Evolutionary conservation across 768 basidiomycete species (phyloP), one percentile per base, ranked within the genome.

Genomic region (Cantharellus cinnabarinus): DNA sequence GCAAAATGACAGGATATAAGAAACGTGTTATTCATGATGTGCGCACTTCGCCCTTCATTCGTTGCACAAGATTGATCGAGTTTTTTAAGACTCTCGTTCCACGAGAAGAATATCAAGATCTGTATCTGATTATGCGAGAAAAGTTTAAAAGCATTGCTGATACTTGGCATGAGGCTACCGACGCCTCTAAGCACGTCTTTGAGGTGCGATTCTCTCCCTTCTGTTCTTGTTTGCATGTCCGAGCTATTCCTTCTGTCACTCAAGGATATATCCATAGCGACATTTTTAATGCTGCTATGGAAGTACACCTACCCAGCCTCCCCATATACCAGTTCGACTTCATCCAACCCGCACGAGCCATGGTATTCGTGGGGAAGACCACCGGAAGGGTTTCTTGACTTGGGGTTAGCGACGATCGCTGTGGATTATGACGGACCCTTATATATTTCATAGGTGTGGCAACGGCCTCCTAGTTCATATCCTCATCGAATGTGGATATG

Each of bases 391-490:
- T 98, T 95, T 64, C 67, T 93, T 44, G 94, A 98, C 67, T 74
- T 95, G 4, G 94, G 94, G 76, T 90, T 29, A 29, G 20, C 20
- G 58, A 10, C 50, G 5, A 59, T 40, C 4, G 57, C 3, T 41
- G 54, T 39, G 37, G 53, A 29, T 7, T 29, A 29, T 29, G 20
- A 29, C 7, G 34, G 41, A 35, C 20, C 59, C 42, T 59, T 37
- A 48, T 58, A 20, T 50, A 42, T 7, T 57, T 41, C 50, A 5
- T 62, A 91, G 89, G 29, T 89, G 90, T 66, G 94, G 94, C 0
- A 97, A 97, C 63, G 94, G 89, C 1, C 76, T 98, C 2, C 75
- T 98, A 39, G 88, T 87, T 0, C 90, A 95, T 65, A 90, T 95
- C 50, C 77, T 95, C 2, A 68, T 75, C 20, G 71, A 80, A 3